Percentiles rank a stretch among this genome's conserved stretches.
These are phyloP conservation scores for Cordyceps fumosorosea DNA, from an alignment of 2,329 filamentous ascomycete species.

Conservation along the genomic window DNA sequence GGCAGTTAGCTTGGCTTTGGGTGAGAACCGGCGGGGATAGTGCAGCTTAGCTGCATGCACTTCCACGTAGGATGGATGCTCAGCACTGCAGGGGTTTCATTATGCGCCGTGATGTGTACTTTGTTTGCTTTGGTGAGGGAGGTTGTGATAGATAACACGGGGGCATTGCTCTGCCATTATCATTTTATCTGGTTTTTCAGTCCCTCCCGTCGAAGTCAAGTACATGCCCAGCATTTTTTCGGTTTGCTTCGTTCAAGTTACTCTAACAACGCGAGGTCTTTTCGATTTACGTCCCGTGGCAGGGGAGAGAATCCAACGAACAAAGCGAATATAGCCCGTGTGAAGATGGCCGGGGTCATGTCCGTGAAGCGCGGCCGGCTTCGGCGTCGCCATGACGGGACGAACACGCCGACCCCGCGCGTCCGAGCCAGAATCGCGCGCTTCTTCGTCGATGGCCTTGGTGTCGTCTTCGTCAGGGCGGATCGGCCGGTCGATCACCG, in stretches of 20 bases:
- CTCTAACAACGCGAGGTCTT: too few relatives aligned
- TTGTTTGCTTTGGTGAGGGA: not conserved
- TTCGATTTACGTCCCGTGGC: too few relatives aligned
- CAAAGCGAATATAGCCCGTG: too few relatives aligned
- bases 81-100: not conserved
- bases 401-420: not conserved
- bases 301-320: too few relatives aligned
- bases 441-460: not conserved
- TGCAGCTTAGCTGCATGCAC: not conserved
- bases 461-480: not conserved
- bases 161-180: not conserved
- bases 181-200: too few relatives aligned
- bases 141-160: not conserved
- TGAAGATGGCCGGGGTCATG: not conserved
- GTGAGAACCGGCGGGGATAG: not conserved
- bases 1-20: not conserved
- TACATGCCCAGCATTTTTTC: too few relatives aligned
- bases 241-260: too few relatives aligned
- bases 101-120: constrained; percentile 1
- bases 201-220: too few relatives aligned
- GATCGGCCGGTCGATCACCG: not conserved
- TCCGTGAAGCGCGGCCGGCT: not conserved
- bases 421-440: not conserved
- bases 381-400: not conserved
- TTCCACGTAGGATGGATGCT: not conserved